Evolutionary conservation across 345 rosid genomes (phyloP).

Genomic region (Populus ilicifolia): DNA sequence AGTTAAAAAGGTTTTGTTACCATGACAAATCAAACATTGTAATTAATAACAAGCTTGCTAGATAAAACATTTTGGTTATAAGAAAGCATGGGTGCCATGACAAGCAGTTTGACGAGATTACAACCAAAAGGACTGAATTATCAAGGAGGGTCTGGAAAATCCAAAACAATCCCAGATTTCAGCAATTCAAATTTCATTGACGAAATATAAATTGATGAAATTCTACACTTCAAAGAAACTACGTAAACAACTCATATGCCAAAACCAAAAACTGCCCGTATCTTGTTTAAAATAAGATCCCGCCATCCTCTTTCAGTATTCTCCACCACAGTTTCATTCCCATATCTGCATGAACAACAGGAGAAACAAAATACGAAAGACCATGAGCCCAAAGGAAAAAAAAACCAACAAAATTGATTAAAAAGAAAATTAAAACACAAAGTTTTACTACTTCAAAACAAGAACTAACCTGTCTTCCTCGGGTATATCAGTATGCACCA

Average conservation of each 20-base stretch:
- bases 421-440: background rate
- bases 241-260: constrained; percentile 27
- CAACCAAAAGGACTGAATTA: background rate
- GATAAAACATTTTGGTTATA: constrained; percentile 6
- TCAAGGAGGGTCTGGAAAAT: background rate
- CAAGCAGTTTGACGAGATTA: background rate
- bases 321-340: constrained; percentile 88
- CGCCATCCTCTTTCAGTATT: constrained; percentile 98
- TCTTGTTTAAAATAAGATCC: constrained; percentile 78
- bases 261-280: constrained; percentile 88
- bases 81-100: background rate
- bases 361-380: background rate
- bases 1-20: background rate
- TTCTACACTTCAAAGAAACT: background rate
- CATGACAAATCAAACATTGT: background rate
- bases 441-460: background rate
- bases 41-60: background rate
- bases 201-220: background rate
- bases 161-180: constrained; percentile 4
- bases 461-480: constrained; percentile 80
- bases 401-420: background rate
- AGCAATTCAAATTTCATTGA: constrained; percentile 10
- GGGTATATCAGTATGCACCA: constrained; percentile 76
- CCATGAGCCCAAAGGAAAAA: background rate
- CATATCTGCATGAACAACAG: constrained; percentile 57